Evolutionary conservation across 352 stramenopile species (phyloP), one percentile per base, ranked within the genome.

Genomic region (Phytophthora tentaculata): DNA sequence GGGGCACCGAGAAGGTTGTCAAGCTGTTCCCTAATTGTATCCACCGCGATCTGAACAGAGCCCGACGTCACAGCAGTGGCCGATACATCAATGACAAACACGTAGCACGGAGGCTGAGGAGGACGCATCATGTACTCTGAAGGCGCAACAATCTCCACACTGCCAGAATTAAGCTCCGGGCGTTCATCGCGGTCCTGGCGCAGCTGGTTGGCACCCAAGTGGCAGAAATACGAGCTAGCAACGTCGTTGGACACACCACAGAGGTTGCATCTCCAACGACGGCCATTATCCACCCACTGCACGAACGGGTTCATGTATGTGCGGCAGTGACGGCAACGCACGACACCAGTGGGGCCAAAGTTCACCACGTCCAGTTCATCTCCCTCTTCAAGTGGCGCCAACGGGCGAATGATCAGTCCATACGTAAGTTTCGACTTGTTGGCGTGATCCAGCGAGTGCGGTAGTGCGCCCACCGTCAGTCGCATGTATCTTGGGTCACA

Each of bases 211-310:
- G 95, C 87, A 56, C 98, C 97, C 51, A 99, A 80, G 71, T 99
- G 97, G 74, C 95, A 99, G 76, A 99, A 99, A 81, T 99, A 99
- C 9, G 95, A 95, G 54, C 94, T 94, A 13, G 97, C 88, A 32
- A 98, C 95, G 53, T 96, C 84, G 56, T 96, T 97, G 14, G 87
- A 85, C n/a, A 94, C 79, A 29, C 89, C 88, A 71, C 91, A 97
- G 0, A 97, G 60, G 67, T 97, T 97, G 78, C 91, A 97, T 14
- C 87, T 84, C 88, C 88, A 97, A 32, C 84, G 79, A 23, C 86
- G 84, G 16, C 87, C 90, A 62, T 94, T 94, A 76, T 97, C 86
- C n/a, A 95, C 86, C 86, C 90, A 97, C 63, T 91, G 78, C 12
- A 94, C 88, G 61, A 96, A 97, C 54, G 86, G 86, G 59, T 97